Percentiles rank a stretch among this genome's conserved stretches.
These are phyloP conservation scores for Dalbergia cochinchinensis DNA, from an alignment of 306 rosid species.

Conservation along the genomic window DNA sequence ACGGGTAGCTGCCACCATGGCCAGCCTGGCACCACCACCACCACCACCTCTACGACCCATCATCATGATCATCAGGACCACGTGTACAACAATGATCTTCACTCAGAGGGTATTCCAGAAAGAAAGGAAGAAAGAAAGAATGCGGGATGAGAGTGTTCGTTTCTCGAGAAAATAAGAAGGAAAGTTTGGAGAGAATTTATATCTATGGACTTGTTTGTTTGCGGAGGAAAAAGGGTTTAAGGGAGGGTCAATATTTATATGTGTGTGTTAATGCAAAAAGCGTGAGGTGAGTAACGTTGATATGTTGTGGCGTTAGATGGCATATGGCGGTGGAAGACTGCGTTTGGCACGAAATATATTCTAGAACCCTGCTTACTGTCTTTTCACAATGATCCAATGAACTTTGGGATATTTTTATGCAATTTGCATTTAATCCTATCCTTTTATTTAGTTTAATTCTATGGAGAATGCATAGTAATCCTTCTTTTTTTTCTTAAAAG, in stretches of 20 bases:
- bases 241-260: constrained; percentile 26
- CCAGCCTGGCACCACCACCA: neutral
- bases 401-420: too few species aligned
- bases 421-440: neutral
- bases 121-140: neutral
- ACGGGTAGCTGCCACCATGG: constrained; percentile 16
- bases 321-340: constrained; percentile 1
- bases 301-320: neutral
- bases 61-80: constrained; percentile 17
- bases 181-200: neutral
- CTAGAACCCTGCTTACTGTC: neutral
- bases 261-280: neutral
- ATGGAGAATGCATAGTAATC: too few species aligned
- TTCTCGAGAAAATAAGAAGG: neutral
- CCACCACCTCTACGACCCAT: constrained; percentile 36
- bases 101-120: neutral
- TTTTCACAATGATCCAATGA: too few species aligned
- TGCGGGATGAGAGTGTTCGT: neutral
- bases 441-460: too few species aligned
- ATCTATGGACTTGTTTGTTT: neutral
- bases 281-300: neutral
- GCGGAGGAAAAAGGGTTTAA: constrained; percentile 39
- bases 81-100: neutral
- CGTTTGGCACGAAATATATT: neutral
- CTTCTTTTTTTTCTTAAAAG: too few species aligned